A percentile compares a stretch with the other conserved stretches of the same genome.
Evolutionary conservation across 768 basidiomycete species (phyloP).

Genomic region (Lentinus tigrinus): DNA sequence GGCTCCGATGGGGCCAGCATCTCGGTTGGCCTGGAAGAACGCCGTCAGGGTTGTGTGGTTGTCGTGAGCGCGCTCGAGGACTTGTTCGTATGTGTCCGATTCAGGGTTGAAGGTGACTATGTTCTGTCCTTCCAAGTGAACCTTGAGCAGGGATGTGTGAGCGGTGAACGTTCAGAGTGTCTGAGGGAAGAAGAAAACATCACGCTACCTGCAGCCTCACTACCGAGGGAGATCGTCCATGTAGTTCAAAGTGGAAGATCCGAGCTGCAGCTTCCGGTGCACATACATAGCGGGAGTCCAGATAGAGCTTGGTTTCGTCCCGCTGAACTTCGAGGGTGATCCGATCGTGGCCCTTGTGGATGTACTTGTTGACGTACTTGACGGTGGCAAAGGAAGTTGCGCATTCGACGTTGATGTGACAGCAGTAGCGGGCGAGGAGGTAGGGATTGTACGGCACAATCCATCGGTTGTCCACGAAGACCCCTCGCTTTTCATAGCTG

Average conservation of each 20-base stretch:
- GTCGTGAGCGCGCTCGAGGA: background rate
- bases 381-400: slow-evolving; percentile 35
- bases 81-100: background rate
- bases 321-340: slow-evolving; percentile 32
- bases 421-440: slow-evolving; percentile 37
- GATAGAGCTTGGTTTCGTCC: slow-evolving; percentile 36
- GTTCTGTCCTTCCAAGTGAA: slow-evolving; percentile 35
- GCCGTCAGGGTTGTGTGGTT: slow-evolving; percentile 20
- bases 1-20: background rate
- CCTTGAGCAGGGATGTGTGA: too few species aligned
- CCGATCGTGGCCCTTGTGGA: slow-evolving; percentile 48
- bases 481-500: slow-evolving; percentile 15
- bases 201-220: slow-evolving; percentile 41
- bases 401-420: slow-evolving; percentile 53
- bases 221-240: slow-evolving; percentile 27
- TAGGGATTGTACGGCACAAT: slow-evolving; percentile 43
- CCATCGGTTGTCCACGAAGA: slow-evolving; percentile 36
- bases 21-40: slow-evolving; percentile 24
- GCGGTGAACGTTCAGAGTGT: too few species aligned
- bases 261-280: slow-evolving; percentile 37
- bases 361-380: slow-evolving; percentile 50
- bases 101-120: slow-evolving; percentile 17
- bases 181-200: too few species aligned
- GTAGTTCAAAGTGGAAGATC: slow-evolving; percentile 14
- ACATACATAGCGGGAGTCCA: slow-evolving; percentile 40